Percentiles rank a stretch among this genome's conserved stretches.
phyloP scores from a whole-genome alignment of 352 stramenopile genomes.

The Pythium rhizo-oryzae region DNA sequence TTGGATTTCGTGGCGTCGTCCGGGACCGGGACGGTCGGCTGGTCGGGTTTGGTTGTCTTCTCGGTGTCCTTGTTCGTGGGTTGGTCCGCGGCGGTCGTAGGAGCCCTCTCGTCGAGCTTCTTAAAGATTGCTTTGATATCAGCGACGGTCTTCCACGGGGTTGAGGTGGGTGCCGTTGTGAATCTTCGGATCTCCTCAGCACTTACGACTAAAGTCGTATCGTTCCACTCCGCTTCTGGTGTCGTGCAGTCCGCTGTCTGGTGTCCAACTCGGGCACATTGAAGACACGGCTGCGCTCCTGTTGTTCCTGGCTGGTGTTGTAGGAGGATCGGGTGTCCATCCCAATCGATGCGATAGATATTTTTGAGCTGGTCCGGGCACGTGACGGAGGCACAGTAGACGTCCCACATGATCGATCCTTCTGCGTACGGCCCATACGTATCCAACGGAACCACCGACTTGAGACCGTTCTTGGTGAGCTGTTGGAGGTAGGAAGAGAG shows the following conservation, averaged over 20 bases:
- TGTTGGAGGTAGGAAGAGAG: not conserved
- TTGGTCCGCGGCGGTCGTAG: too few species aligned
- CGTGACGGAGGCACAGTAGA: not conserved
- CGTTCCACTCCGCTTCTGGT: not conserved
- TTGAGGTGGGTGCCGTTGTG: not conserved
- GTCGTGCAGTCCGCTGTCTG: not conserved
- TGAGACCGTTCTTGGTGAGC: not conserved
- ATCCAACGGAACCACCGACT: conserved; percentile 12
- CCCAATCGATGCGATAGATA: too few species aligned
- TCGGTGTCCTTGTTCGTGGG: too few species aligned
- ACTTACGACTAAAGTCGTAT: not conserved
- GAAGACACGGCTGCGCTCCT: not conserved
- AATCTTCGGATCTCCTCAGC: not conserved
- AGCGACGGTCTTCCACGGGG: not conserved
- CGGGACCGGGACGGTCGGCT: too few species aligned
- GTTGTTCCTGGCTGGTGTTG: not conserved
- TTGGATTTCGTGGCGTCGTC: too few species aligned
- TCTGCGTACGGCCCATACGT: conserved; percentile 11
- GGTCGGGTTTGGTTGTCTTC: too few species aligned
- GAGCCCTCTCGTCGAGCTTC: too few species aligned
- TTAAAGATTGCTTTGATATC: too few species aligned
- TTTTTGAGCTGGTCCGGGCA: not conserved
- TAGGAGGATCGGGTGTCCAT: conserved; percentile 6
- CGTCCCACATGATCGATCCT: conserved; percentile 17
- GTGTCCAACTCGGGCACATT: conserved; percentile 13